phyloP scores from a whole-genome alignment of 2,329 filamentous ascomycete genomes.

The Penicillium aurantiogriseum region DNA sequence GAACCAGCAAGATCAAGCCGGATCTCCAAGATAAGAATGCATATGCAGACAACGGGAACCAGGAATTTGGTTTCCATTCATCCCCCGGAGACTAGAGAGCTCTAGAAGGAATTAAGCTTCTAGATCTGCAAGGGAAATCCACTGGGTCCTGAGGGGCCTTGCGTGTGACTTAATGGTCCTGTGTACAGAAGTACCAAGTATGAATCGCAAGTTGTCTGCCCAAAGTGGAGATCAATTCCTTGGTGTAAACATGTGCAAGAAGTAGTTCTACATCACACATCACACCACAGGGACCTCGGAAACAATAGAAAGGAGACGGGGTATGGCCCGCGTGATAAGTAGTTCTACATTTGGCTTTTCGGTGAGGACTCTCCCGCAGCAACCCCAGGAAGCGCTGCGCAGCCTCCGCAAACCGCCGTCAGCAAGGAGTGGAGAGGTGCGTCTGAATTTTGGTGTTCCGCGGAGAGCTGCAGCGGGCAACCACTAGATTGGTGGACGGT shows the following conservation, averaged over 20 bases:
- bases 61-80: background rate
- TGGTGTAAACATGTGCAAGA: background rate
- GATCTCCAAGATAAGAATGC: constrained; percentile 1
- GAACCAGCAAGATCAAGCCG: background rate
- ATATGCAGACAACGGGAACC: constrained; percentile 2
- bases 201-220: background rate
- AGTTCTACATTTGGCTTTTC: constrained; percentile 1
- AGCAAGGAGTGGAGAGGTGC: background rate
- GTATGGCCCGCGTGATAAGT: background rate
- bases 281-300: background rate
- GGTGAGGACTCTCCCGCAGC: background rate
- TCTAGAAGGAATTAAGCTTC: constrained; percentile 8
- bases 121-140: constrained; percentile 1
- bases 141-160: background rate
- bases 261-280: background rate
- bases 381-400: background rate
- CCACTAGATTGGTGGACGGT: background rate
- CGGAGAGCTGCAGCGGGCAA: background rate
- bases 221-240: background rate
- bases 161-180: background rate
- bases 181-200: background rate
- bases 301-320: background rate
- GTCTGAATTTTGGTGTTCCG: background rate
- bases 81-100: background rate
- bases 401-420: background rate